These are phyloP conservation scores for Apiospora koreana DNA, from an alignment of 2,329 filamentous ascomycete genomes.

Conservation along the genomic window DNA sequence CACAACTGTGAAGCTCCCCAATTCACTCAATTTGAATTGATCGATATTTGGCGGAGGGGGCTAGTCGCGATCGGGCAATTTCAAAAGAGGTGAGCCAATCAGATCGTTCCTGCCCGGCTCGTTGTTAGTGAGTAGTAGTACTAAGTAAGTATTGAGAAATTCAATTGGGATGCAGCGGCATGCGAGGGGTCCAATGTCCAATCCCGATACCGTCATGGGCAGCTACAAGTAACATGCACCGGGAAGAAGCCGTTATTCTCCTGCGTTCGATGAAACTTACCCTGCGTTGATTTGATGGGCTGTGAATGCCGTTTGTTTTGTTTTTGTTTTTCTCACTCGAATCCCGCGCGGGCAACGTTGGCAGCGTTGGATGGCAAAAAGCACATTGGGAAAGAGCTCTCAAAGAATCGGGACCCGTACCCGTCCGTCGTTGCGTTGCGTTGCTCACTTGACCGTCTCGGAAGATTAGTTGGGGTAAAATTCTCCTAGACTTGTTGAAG, in stretches of 20 bases:
- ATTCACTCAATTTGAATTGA: background rate
- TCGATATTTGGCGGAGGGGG: background rate
- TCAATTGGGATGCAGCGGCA: background rate
- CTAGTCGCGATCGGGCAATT: background rate
- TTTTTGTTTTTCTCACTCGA: background rate
- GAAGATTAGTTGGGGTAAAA: slow-evolving; percentile 36
- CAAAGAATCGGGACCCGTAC: background rate
- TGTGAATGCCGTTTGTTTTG: background rate
- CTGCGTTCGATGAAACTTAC: background rate
- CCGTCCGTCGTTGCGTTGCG: slow-evolving; percentile 3
- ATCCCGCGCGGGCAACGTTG: no score
- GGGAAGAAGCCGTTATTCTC: background rate
- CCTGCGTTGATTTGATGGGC: background rate
- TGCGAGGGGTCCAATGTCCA: background rate
- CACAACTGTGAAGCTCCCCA: slow-evolving; percentile 1
- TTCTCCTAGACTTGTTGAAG: slow-evolving; percentile 31
- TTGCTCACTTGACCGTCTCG: slow-evolving; percentile 17
- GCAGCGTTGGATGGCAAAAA: background rate
- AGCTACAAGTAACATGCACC: background rate
- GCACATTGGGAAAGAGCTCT: background rate
- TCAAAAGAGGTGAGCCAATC: slow-evolving; percentile 6
- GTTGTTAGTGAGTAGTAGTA: background rate
- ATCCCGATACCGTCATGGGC: background rate
- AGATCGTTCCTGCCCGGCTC: background rate
- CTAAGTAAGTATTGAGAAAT: background rate